phyloP scores from a whole-genome alignment of 1,139 yeast genomes.

The Sugiyamaella japonica region DNA sequence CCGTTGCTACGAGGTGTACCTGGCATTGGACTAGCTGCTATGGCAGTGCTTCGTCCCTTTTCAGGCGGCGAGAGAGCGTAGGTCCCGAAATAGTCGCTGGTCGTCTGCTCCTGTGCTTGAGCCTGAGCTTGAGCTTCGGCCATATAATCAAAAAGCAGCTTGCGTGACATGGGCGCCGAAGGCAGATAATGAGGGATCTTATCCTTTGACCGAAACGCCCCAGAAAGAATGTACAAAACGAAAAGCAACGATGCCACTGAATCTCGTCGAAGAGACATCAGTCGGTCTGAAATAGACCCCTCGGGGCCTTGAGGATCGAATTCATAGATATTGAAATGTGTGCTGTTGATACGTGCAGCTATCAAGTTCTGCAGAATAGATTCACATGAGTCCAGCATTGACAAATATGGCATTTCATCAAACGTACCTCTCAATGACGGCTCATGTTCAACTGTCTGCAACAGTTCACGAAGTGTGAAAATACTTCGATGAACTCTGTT shows the following conservation, averaged over 20 bases:
- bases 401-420: slow-evolving; percentile 31
- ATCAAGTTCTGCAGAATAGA: slow-evolving; percentile 45
- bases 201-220: slow-evolving; percentile 44
- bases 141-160: slow-evolving; percentile 46
- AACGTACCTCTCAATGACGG: slow-evolving; percentile 38
- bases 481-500: slow-evolving; percentile 49
- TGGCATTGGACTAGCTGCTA: neutral
- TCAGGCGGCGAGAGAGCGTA: neutral
- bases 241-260: slow-evolving; percentile 50
- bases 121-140: slow-evolving; percentile 30
- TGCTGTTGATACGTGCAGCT: slow-evolving; percentile 51
- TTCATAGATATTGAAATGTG: slow-evolving; percentile 50
- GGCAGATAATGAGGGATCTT: slow-evolving; percentile 49
- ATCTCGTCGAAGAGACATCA: slow-evolving; percentile 49
- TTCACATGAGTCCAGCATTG: slow-evolving; percentile 44
- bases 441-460: slow-evolving; percentile 44
- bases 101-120: slow-evolving; percentile 4
- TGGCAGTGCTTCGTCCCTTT: neutral
- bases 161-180: slow-evolving; percentile 47
- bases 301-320: slow-evolving; percentile 43
- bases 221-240: slow-evolving; percentile 46
- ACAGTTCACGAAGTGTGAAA: slow-evolving; percentile 43
- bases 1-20: neutral
- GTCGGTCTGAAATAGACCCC: slow-evolving; percentile 36
- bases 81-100: slow-evolving; percentile 14